Conservation (phyloP, 2,329 filamentous ascomycete species). For the Cladophialophora immunda region DNA sequence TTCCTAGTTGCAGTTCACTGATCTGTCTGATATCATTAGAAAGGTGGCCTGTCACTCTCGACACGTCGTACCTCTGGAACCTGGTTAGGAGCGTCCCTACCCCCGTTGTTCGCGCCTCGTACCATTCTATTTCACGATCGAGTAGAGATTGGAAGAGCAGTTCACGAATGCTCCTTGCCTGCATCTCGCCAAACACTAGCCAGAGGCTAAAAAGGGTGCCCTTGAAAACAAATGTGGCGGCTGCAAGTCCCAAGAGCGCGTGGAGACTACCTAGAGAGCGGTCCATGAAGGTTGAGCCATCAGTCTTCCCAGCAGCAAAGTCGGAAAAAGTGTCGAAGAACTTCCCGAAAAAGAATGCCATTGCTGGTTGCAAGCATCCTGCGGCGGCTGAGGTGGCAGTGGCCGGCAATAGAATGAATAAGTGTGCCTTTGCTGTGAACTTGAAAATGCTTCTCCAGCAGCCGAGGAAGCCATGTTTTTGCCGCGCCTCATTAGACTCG, state of each 20-base stretch:
- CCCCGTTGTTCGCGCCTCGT: constrained; percentile 76
- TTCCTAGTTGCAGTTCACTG: constrained; percentile 80
- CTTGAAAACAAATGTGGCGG: constrained; percentile 72
- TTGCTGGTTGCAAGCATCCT: constrained; percentile 69
- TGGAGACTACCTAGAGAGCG: constrained; percentile 68
- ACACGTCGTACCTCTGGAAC: constrained; percentile 72
- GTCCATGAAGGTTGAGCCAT: constrained; percentile 61
- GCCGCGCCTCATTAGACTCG: constrained; percentile 3
- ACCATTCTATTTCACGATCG: constrained; percentile 81
- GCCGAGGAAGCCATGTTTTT: not conserved
- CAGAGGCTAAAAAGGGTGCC: constrained; percentile 74
- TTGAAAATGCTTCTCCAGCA: constrained; percentile 70
- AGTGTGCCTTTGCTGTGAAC: constrained; percentile 73
- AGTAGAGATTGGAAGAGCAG: constrained; percentile 74
- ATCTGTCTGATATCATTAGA: constrained; percentile 69
- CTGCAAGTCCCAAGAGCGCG: constrained; percentile 70
- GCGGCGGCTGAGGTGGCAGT: constrained; percentile 65
- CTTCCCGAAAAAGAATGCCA: constrained; percentile 76
- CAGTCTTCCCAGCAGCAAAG: constrained; percentile 66
- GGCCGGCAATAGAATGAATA: constrained; percentile 63
- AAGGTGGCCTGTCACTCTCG: not conserved
- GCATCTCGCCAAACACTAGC: constrained; percentile 81
- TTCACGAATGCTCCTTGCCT: constrained; percentile 72
- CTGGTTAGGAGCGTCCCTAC: constrained; percentile 74
- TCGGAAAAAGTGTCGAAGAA: constrained; percentile 76